Base-by-base conservation (phyloP, 306 rosid genomes). In the Vigna angularis region DNA sequence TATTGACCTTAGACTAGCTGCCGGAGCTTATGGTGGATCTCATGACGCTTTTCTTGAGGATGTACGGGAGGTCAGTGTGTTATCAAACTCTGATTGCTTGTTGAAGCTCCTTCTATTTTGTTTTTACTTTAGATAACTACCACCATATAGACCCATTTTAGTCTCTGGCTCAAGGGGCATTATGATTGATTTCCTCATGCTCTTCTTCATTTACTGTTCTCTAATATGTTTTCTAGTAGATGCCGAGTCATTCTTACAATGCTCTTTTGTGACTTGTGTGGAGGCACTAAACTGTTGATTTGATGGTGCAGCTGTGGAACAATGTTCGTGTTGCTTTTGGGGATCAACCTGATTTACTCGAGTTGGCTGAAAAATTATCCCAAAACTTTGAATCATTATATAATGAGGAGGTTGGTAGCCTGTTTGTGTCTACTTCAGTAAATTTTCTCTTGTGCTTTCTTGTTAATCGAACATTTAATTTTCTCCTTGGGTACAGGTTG, bases 41-140 rank as follows among this genome's bases (percentile, higher is more conserved):
- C 91, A 84, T 66, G 97, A 93, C 82, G 91, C 97, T 73, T 96
- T 96, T 86, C 86, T 87, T 58, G 98, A 96, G 90, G 99, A 96
- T 84, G 97, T 96, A 53, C 87, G 83, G 5, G 96, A 96, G 99
- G 99, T 96, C 38, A 70, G 87, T 83, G 44, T 82, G 64, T 61
- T 84, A 64, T 76, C 67, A 65, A 71, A 74, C 63, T 13, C 68
- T 16, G 16, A 78, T 72, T 67, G 40, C 34, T 69, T 73, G 52
- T 61, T 53, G 47, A 17, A 8, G 16, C 18, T 2, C 44, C 67
- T 47, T 40, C 22, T n/a, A n/a, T 62, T 11, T 62, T 7, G 1
- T 64, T 70, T 16, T 1, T 40, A 51, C 55, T 70, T 28, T 32
- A 17, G 14, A 7, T 36, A 16, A 30, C 75, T 4, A 44, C 66